A percentile compares a stretch with the other conserved stretches of the same genome.
phyloP scores from a whole-genome alignment of 345 rosid species.

The Raphanus sativus region DNA sequence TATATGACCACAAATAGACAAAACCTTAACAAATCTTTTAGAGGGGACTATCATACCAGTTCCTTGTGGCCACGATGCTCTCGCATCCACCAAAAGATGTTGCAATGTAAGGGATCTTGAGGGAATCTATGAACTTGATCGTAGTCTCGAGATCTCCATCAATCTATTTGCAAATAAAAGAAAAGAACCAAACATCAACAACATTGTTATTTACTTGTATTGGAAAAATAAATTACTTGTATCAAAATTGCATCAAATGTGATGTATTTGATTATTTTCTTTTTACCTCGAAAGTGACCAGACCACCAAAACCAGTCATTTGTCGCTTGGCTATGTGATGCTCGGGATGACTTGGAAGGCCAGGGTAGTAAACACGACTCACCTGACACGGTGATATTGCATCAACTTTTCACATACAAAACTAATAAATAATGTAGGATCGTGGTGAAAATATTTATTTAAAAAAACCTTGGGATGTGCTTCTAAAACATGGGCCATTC shows the following conservation, averaged over 20 bases:
- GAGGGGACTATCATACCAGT: constrained; percentile 49
- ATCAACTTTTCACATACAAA: background rate
- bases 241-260: background rate
- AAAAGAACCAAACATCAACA: background rate
- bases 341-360: constrained; percentile 83
- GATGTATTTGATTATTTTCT: background rate
- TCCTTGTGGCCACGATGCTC: constrained; percentile 63
- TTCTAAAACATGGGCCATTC: constrained; percentile 92
- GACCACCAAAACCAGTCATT: constrained; percentile 92
- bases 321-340: constrained; percentile 78
- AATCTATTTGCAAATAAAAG: background rate
- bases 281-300: constrained; percentile 72
- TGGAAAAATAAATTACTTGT: background rate
- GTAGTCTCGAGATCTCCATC: constrained; percentile 65
- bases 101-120: constrained; percentile 87
- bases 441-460: background rate
- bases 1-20: background rate
- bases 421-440: background rate
- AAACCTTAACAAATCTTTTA: no score
- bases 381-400: background rate
- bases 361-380: constrained; percentile 66
- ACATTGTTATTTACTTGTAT: no score
- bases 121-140: constrained; percentile 63
- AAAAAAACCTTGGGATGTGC: constrained; percentile 69
- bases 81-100: constrained; percentile 91